These are phyloP conservation scores for Tulasnella sp. DNA, from an alignment of 768 basidiomycete species.

Conservation along the genomic window DNA sequence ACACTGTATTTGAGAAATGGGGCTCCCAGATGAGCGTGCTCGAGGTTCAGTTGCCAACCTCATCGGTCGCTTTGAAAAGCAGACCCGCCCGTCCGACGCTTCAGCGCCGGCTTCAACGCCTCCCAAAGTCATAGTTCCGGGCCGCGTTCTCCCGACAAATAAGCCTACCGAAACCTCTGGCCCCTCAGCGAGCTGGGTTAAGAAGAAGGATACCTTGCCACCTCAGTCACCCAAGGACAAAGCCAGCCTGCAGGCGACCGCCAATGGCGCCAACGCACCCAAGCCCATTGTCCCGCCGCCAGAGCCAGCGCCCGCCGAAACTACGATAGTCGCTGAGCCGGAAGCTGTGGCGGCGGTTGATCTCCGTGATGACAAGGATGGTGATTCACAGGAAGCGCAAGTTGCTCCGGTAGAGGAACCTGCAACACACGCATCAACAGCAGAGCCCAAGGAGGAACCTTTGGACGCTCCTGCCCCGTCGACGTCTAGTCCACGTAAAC, in stretches of 20 bases:
- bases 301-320: background rate
- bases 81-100: constrained; percentile 56
- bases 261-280: constrained; percentile 28
- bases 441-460: constrained; percentile 26
- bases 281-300: constrained; percentile 25
- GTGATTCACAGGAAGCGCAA: constrained; percentile 13
- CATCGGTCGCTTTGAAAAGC: constrained; percentile 81
- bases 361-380: constrained; percentile 2
- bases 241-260: constrained; percentile 25
- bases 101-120: constrained; percentile 24
- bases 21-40: constrained; percentile 79
- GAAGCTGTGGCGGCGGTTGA: constrained; percentile 16
- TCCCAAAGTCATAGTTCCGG: background rate
- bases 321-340: constrained; percentile 20
- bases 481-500: background rate
- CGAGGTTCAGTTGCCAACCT: constrained; percentile 83
- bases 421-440: constrained; percentile 26
- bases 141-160: background rate
- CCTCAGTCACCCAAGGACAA: background rate
- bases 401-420: constrained; percentile 7
- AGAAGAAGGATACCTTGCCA: constrained; percentile 2
- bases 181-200: constrained; percentile 1
- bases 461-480: constrained; percentile 6
- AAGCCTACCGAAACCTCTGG: background rate
- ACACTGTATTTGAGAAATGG: constrained; percentile 31